Base-by-base conservation (phyloP, 148 eudicot genomes). In the Dianthus caryophyllus region DNA sequence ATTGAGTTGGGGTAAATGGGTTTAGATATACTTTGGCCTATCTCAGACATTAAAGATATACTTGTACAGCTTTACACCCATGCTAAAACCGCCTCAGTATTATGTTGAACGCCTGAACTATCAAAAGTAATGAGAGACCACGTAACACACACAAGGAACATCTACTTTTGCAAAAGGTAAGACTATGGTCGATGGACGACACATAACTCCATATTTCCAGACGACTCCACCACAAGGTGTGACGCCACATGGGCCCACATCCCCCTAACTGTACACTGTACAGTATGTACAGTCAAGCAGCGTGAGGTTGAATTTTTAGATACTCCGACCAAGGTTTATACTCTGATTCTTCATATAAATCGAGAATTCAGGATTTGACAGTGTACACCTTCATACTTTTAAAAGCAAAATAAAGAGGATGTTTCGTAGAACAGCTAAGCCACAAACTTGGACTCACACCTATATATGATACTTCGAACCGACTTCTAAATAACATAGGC, bases 91-190 rank as follows among this genome's bases (percentile, higher is more conserved):
- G 14, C 26, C 33, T 56, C 36, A 26, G 27, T 18, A 4, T 15
- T 10, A 12, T 56, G 36, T 29, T 30, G 30, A 54, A 57, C 61
- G 10, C 5, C 29, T 30, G 30, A 54, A 57, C 61, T 25, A 15
- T 30, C 39, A 2, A 29, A 29, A 15, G 8, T 27, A 56, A 36
- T 56, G 6, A 57, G 57, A 53, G 53, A 49, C 21, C 53, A 49
- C 22, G 27, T 53, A 24, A 5, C 18, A 53, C 1, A 22, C n/a
- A 57, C 20, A 57, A 16, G 61, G 61, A 57, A 33, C 38, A 29
- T 56, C 61, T 56, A 56, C 61, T 56, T n/a, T 26, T 0, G 61
- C n/a, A 26, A 26, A 56, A 27, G n/a, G 61, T 36, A 27, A 25
- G 36, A 52, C 21, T 9, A 10, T 2, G 27, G 38, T 1, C 27